These are phyloP conservation scores for Litchi chinensis DNA, from an alignment of 345 rosid species.

Conservation along the genomic window DNA sequence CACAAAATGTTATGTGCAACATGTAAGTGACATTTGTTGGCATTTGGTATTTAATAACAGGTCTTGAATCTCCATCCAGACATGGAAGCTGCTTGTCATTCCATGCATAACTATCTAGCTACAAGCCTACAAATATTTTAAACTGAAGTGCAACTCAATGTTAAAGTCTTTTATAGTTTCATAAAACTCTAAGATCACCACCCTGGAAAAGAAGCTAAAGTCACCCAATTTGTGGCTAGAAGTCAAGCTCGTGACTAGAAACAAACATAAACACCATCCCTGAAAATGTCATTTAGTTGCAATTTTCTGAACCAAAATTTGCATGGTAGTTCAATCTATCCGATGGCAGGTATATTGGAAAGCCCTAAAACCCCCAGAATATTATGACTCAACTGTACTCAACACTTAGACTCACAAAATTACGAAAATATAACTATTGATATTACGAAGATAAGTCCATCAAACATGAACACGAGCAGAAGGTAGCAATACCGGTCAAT, in stretches of 20 bases:
- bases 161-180: too few species aligned
- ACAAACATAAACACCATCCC: not conserved
- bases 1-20: not conserved
- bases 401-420: not conserved
- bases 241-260: not conserved
- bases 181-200: too few species aligned
- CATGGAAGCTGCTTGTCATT: not conserved
- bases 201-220: not conserved
- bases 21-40: not conserved
- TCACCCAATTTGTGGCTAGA: not conserved
- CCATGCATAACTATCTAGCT: not conserved
- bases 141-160: not conserved
- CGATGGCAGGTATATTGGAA: too few species aligned
- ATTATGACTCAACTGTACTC: not conserved
- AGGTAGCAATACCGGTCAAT: not conserved
- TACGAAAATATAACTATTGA: not conserved
- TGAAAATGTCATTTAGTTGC: not conserved
- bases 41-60: not conserved
- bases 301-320: not conserved
- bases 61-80: not conserved
- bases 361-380: too few species aligned
- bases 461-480: not conserved
- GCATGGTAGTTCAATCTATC: too few species aligned
- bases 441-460: not conserved
- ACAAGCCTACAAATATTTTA: not conserved